Evolutionary conservation across 164 flowering plant genomes (phyloP).

Genomic region (Vitis cinerea): DNA sequence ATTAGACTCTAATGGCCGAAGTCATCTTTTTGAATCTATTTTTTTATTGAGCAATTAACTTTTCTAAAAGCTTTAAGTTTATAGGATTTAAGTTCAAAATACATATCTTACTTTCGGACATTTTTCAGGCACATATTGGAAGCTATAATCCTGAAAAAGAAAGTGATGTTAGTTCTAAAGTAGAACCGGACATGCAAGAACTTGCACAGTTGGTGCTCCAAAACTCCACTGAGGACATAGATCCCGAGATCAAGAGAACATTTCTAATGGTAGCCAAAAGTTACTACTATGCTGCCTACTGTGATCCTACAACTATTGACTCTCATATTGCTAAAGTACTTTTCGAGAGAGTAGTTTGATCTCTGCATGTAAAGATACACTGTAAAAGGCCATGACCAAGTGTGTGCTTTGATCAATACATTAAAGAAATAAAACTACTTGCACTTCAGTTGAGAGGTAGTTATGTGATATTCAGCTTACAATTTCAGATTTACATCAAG

Average conservation of each 20-base stretch:
- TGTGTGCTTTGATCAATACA: no score
- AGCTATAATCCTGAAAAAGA: background rate
- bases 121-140: conserved; percentile 11
- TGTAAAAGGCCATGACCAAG: no score
- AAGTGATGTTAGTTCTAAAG: conserved; percentile 10
- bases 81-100: no score
- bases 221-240: conserved; percentile 33
- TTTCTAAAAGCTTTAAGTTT: no score
- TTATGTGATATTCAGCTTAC: no score
- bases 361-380: background rate
- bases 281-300: conserved; percentile 58
- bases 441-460: no score
- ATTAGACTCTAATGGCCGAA: no score
- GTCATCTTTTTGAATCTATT: no score
- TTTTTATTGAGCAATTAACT: no score
- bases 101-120: background rate
- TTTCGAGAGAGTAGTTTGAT: conserved; percentile 53
- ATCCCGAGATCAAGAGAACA: conserved; percentile 37
- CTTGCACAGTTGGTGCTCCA: conserved; percentile 52
- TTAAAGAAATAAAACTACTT: no score
- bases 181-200: conserved; percentile 68
- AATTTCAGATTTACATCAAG: no score
- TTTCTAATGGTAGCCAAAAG: conserved; percentile 62
- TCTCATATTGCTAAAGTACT: conserved; percentile 68
- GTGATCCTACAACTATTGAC: conserved; percentile 37